A percentile compares a stretch with the other conserved stretches of the same genome.
phyloP scores from a whole-genome alignment of 371 early-diverging fungal species.

The Quaeritorhiza haematococci region DNA sequence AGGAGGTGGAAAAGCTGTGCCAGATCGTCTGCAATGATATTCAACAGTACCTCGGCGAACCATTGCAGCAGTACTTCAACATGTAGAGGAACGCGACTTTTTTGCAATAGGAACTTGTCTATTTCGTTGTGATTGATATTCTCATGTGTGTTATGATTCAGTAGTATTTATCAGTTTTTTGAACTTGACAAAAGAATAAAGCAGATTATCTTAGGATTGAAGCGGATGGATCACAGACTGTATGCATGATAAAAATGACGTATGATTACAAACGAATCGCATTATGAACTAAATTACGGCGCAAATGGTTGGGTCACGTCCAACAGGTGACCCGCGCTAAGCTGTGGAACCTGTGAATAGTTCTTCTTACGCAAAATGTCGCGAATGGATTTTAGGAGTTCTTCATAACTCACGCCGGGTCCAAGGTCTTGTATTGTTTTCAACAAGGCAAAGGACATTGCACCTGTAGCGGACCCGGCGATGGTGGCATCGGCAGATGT shows the following conservation, averaged over 20 bases:
- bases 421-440: slow-evolving; percentile 49
- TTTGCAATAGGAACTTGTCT: neutral
- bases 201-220: too few relatives aligned
- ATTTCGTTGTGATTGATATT: neutral
- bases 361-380: slow-evolving; percentile 53
- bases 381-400: slow-evolving; percentile 72
- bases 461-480: slow-evolving; percentile 46
- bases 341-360: slow-evolving; percentile 61
- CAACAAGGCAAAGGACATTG: slow-evolving; percentile 84
- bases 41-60: slow-evolving; percentile 82
- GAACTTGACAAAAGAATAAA: too few relatives aligned
- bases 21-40: slow-evolving; percentile 80
- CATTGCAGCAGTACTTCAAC: slow-evolving; percentile 8
- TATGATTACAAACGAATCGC: too few relatives aligned
- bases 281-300: too few relatives aligned
- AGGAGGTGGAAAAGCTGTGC: slow-evolving; percentile 69
- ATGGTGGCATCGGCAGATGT: slow-evolving; percentile 81
- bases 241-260: too few relatives aligned
- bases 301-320: neutral
- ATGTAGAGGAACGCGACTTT: slow-evolving; percentile 7
- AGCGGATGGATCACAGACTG: too few relatives aligned
- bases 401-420: slow-evolving; percentile 59
- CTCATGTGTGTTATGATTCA: neutral
- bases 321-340: neutral
- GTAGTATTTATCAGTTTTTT: too few relatives aligned